A percentile compares a stretch with the other conserved stretches of the same genome.
Conservation (phyloP, 2,329 filamentous ascomycete genomes). For the Colletotrichum sansevieriae region DNA sequence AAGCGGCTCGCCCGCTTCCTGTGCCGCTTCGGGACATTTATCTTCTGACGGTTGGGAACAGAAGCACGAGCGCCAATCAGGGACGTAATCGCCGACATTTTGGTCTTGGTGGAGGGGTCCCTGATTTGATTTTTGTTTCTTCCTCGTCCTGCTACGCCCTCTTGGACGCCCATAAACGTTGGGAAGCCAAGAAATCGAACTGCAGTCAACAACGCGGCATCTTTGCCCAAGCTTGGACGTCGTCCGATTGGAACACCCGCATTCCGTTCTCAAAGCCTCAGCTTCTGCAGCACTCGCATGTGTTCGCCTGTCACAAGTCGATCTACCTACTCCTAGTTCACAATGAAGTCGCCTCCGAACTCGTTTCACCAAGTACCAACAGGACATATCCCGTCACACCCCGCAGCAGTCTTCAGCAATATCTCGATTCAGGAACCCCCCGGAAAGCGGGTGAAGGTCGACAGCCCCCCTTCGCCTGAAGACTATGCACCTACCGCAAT, state of each 20-base stretch:
- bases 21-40: conserved; percentile 32
- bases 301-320: conserved; percentile 2
- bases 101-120: conserved; percentile 17
- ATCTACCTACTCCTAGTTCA: conserved; percentile 4
- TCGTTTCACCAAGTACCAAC: conserved; percentile 24
- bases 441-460: conserved; percentile 28
- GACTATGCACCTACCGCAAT: conserved; percentile 28
- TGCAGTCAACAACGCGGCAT: neutral
- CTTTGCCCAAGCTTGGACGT: conserved; percentile 13
- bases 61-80: conserved; percentile 30
- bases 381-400: conserved; percentile 8
- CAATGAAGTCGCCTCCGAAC: conserved; percentile 42
- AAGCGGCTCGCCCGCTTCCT: conserved; percentile 36
- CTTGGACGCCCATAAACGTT: neutral
- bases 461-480: conserved; percentile 33
- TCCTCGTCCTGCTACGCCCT: neutral
- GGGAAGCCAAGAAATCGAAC: conserved; percentile 22
- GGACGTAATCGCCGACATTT: conserved; percentile 32
- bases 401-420: neutral
- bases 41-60: conserved; percentile 35
- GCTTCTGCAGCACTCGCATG: neutral
- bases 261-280: neutral
- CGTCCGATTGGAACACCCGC: conserved; percentile 1
- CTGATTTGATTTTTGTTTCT: neutral
- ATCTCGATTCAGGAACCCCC: conserved; percentile 13